Evolutionary conservation across 768 basidiomycete genomes (phyloP).

Genomic region (Russula virescens): DNA sequence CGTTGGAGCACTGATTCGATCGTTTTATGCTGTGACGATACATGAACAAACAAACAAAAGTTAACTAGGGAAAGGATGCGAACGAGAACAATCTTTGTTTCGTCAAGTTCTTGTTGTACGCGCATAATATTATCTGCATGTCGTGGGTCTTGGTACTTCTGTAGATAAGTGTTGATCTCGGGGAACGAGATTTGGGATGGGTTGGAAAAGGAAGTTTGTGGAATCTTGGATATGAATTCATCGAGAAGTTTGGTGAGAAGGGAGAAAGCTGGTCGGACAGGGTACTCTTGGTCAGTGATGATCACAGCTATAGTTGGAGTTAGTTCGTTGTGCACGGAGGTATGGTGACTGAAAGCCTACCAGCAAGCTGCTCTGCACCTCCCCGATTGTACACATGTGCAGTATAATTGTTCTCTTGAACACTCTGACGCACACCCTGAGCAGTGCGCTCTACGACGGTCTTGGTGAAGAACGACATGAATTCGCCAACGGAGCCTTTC

Average conservation of each 20-base stretch:
- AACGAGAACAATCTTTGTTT: constrained; percentile 97
- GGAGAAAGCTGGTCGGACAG: constrained; percentile 93
- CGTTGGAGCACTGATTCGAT: constrained; percentile 95
- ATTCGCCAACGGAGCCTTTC: constrained; percentile 79
- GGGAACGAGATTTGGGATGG: constrained; percentile 71
- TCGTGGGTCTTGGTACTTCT: constrained; percentile 94
- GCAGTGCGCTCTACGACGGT: constrained; percentile 87
- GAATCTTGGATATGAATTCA: constrained; percentile 80
- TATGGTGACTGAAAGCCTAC: constrained; percentile 38
- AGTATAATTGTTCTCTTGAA: constrained; percentile 89
- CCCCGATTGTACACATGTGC: constrained; percentile 93
- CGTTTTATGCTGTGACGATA: constrained; percentile 79
- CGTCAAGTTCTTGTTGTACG: constrained; percentile 96
- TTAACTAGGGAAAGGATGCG: constrained; percentile 29
- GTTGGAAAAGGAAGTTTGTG: constrained; percentile 59
- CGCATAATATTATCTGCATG: constrained; percentile 98
- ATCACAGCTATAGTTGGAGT: constrained; percentile 59
- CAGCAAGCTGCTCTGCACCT: constrained; percentile 78
- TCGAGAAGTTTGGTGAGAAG: constrained; percentile 89
- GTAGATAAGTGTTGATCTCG: constrained; percentile 66
- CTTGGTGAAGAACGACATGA: constrained; percentile 90
- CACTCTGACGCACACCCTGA: constrained; percentile 85
- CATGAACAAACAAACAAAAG: background rate
- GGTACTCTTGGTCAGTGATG: constrained; percentile 94
- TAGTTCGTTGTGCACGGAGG: constrained; percentile 15